Evolutionary conservation across 805 yeast genomes (phyloP).

Genomic region (Saccharomycopsis sp.): DNA sequence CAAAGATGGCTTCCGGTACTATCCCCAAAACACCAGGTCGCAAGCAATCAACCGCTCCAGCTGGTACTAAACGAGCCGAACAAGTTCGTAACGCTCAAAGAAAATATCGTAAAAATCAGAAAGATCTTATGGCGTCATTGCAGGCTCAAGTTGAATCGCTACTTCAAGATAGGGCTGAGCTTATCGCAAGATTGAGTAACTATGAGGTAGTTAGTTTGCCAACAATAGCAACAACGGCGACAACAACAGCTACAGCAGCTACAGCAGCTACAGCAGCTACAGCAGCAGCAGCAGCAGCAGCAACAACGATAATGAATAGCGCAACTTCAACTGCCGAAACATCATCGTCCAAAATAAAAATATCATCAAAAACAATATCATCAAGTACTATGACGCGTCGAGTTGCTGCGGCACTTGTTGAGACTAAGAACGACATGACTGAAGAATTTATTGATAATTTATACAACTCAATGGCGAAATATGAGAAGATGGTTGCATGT

Average conservation of each 20-base stretch:
- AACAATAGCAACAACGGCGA: not conserved
- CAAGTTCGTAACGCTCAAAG: constrained; percentile 2
- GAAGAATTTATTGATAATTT: not conserved
- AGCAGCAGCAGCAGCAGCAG: not conserved
- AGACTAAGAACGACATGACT: not conserved
- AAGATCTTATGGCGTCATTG: not conserved
- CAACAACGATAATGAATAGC: not conserved
- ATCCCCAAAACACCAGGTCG: too few relatives aligned
- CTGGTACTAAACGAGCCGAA: not conserved
- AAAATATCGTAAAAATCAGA: not conserved
- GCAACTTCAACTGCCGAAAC: too few relatives aligned
- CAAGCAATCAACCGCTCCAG: not conserved
- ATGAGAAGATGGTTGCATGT: too few relatives aligned
- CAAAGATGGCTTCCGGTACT: too few relatives aligned
- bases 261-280: not conserved
- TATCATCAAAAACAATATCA: too few relatives aligned
- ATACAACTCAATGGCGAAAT: not conserved
- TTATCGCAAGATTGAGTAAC: not conserved
- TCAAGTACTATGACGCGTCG: constrained; percentile 5
- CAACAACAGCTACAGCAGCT: not conserved
- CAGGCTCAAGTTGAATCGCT: not conserved
- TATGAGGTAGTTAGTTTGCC: too few relatives aligned
- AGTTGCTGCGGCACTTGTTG: not conserved
- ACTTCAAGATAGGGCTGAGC: too few relatives aligned
- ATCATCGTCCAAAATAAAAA: too few relatives aligned